Evolutionary conservation across 495 filamentous ascomycete species (phyloP), one percentile per base, ranked within the genome.

Genomic region (Mytilinidion resinicola): DNA sequence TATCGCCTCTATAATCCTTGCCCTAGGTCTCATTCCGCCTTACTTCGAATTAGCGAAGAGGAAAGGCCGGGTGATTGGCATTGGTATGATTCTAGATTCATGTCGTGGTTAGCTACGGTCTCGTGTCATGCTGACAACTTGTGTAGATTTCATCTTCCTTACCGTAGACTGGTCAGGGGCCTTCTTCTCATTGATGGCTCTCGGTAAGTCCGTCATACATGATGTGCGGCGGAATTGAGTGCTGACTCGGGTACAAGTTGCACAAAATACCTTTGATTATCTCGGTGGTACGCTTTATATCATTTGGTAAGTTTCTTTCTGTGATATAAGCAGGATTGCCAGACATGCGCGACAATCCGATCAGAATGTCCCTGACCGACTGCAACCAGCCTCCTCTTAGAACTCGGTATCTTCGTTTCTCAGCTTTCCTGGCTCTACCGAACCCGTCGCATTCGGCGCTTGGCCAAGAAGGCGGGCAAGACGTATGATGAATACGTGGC

Each of bases 31-130:
- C 8, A 51, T 91, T 1, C 85, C 87, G 2, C 85, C 85, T 0
- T 90, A 90, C 59, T 78, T 79, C 53, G 87, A 91, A 66, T 69
- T 89, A 5, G 85, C 80, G 78, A 89, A 89, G 67, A 73, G 86
- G 14, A 75, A 78, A 44, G 87, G 87, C 0, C 74, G 83, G 12
- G 85, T 90, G 0, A 74, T 87, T 37, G 87, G 87, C 1, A 83
- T 90, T 19, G 85, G 85, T 78, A 76, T 65, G 72, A 30, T 6
- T 30, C 25, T 30, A 6, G 25, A 30, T 30, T 30, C 25, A 30
- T 2, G 6, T 30, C 25, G 2, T 30, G 25, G 2, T 6, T 30
- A 30, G 25, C 25, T 30, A 6, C 25, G 25, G 6, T 30, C 25
- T 30, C 25, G 3, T 30, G 8, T 37, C 21, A 49, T 49, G 36